Evolutionary conservation across 176 grass and related monocot species (phyloP).

Genomic region (Poa annua): DNA sequence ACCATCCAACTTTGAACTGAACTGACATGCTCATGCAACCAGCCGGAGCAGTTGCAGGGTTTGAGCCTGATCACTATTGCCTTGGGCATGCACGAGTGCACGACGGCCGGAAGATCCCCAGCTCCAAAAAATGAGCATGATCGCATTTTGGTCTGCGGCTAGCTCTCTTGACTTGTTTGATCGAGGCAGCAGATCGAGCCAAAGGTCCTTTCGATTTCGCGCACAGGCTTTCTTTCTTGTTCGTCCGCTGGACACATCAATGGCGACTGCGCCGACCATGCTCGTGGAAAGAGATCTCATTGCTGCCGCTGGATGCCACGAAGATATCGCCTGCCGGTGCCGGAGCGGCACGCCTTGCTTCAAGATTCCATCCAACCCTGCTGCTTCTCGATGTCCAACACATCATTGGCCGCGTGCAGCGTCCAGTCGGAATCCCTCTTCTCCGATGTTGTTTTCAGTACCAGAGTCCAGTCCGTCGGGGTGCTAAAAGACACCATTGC

Average conservation of each 20-base stretch:
- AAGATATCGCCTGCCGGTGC: background rate
- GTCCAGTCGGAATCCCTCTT: background rate
- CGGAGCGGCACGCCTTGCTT: background rate
- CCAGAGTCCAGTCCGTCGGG: background rate
- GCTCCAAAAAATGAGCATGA: background rate
- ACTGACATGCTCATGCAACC: background rate
- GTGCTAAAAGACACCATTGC: too few species aligned
- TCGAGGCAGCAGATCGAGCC: background rate
- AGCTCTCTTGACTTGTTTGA: background rate
- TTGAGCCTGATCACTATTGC: too few species aligned
- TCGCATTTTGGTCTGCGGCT: background rate
- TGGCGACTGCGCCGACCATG: background rate
- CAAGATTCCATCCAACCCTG: background rate
- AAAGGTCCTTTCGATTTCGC: background rate
- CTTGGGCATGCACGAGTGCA: too few species aligned
- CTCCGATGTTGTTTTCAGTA: background rate
- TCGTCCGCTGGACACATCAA: background rate
- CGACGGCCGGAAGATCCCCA: too few species aligned
- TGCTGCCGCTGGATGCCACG: background rate
- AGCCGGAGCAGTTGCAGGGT: background rate
- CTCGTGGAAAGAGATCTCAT: background rate
- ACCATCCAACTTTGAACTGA: background rate
- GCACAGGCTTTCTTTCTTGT: background rate
- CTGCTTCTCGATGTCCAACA: background rate
- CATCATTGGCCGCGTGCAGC: constrained; percentile 6